Evolutionary conservation across 2,329 filamentous ascomycete genomes (phyloP), one percentile per base, ranked within the genome.

Genomic region (Exophiala phaeomuriformis): DNA sequence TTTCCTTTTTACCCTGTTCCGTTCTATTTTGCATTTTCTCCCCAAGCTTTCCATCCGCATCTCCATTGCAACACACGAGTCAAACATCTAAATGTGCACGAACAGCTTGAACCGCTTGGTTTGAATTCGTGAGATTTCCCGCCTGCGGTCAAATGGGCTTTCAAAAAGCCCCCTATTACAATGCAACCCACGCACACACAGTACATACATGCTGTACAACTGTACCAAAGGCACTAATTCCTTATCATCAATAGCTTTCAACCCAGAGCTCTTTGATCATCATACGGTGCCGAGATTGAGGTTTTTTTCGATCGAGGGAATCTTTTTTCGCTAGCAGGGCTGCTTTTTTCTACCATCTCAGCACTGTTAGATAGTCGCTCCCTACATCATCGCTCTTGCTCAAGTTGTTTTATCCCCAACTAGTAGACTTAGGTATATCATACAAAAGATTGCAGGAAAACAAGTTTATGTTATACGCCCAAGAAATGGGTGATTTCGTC

Each of bases 241-340:
- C 90, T 95, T 96, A 96, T 95, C 90, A 81, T 90, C 88, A 90
- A 83, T 81, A 84, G 77, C 80, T 54, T 53, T n/a, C 48, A 77
- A 72, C 75, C 82, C 79, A 86, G 78, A 80, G 83, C 80, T 83
- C 85, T 80, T 80, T 88, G 89, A 90, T 83, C 90, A 95, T 95
- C 93, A 79, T 82, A 73, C 45, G 75, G 83, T 93, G 90, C 88
- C 88, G 70, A 95, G 87, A 95, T 69, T 70, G 75, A 86, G 73
- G 67, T 63, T 57, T 52, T 42, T 58, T 53, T 64, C 19, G 19
- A 19, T 19, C 19, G 19, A 67, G 53, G 84, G 86, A 88, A 86
- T 85, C 86, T 87, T 88, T 90, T 90, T 95, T 90, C 90, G 90
- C 90, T 96, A 96, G 87, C 90, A 82, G 87, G 85, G 85, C 87